Base-by-base conservation (phyloP, 2,329 filamentous ascomycete genomes). In the Hansfordia pulvinata region DNA sequence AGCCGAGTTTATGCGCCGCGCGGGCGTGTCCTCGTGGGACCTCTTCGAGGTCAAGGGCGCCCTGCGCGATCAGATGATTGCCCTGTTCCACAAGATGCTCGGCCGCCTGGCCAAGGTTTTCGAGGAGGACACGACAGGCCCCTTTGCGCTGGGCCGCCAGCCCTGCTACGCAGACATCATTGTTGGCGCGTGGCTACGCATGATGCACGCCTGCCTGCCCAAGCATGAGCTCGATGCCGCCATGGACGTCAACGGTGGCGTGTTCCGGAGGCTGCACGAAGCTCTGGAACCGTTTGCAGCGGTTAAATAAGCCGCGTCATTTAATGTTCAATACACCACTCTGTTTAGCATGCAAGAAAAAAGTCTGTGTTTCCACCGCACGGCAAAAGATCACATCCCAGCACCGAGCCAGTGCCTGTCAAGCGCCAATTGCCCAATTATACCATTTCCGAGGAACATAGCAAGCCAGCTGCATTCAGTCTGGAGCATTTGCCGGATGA, bases 21-120 rank as follows among this genome's bases (percentile, higher is more conserved):
- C 58, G 0, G 58, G 60, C 0, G 34, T 57, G 9, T 35, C 34
- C 3, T 46, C 41, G 3, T 72, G 60, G 54, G 58, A 63, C 1
- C 57, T 60, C 14, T 22, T 39, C n/a, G 25, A 16, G 3, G 28
- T 41, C 7, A 15, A 11, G 5, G 40, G 30, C 11, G n/a, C 6
- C 7, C 13, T 20, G 25, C 30, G 46, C 6, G 22, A 48, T 18
- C 53, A 60, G 30, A 41, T 61, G 16, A 56, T 56, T 9, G 67
- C 72, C 39, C 58, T 60, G 28, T 47, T 69, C n/a, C 88, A 85
- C 54, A 63, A 76, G 39, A 63, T 64, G 12, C 64, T 85, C 33
- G 64, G 74, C 0, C 50, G 53, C 15, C 10, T 24, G 14, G 23
- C 23, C 10, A 8, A 17, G 14, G 10, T 24, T 9, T 24, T 23